phyloP scores from a whole-genome alignment of 371 early-diverging fungal genomes.

The Lichtheimia hyalospora region DNA sequence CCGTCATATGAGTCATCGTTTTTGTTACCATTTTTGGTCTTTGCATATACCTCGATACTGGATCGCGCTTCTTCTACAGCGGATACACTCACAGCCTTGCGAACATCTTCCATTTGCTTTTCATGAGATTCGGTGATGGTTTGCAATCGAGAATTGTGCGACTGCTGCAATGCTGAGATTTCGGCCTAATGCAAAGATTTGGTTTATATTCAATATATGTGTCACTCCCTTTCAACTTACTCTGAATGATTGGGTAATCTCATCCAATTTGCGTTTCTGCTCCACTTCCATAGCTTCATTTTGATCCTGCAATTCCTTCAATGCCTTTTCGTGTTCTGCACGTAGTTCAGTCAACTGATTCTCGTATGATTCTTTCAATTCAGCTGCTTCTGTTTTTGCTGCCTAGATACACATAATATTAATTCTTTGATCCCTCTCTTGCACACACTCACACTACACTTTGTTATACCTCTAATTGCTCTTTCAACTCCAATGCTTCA shows the following conservation, averaged over 20 bases:
- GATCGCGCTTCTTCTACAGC: conserved; percentile 14
- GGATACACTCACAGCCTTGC: conserved; percentile 10
- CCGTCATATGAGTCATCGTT: not conserved
- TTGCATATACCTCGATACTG: conserved; percentile 10
- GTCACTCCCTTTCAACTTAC: conserved; percentile 3
- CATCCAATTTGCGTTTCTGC: conserved; percentile 8
- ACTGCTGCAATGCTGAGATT: conserved; percentile 15
- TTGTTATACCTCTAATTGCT: not conserved
- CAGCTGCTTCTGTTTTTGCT: not conserved
- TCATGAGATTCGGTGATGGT: conserved; percentile 12
- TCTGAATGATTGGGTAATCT: conserved; percentile 10
- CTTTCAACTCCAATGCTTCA: not conserved
- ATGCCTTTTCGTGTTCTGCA: conserved; percentile 2
- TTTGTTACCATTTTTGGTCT: not conserved
- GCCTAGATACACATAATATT: not conserved
- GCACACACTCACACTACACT: too few relatives aligned
- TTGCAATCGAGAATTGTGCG: conserved; percentile 14
- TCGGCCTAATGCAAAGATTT: conserved; percentile 12
- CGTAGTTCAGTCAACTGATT: not conserved
- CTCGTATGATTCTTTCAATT: conserved; percentile 4
- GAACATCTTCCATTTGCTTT: conserved; percentile 12
- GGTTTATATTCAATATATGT: too few relatives aligned
- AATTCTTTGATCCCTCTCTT: not conserved
- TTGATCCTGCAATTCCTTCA: conserved; percentile 5
- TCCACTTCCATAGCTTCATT: conserved; percentile 5